Evolutionary conservation across 1,284 basidiomycete species (phyloP).

Genomic region (Austroboletus novae-zelandiae): DNA sequence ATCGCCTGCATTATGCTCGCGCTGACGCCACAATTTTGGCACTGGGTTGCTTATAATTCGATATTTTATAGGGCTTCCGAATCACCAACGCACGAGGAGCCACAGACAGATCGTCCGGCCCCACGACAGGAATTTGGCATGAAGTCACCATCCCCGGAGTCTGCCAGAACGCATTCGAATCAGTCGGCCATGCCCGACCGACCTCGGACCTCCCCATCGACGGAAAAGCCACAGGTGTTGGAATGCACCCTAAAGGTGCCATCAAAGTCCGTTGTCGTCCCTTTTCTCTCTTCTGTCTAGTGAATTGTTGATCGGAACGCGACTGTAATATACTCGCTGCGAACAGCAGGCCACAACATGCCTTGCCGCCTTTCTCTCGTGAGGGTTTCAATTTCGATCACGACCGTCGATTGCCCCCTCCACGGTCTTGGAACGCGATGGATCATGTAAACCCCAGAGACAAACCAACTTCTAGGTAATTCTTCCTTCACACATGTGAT

Average conservation of each 20-base stretch:
- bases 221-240: conserved; percentile 18
- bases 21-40: conserved; percentile 33
- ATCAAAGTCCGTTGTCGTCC: conserved; percentile 25
- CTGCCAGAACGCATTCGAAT: conserved; percentile 17
- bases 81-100: conserved; percentile 25
- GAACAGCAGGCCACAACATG: conserved; percentile 35
- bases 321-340: conserved; percentile 18
- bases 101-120: conserved; percentile 11
- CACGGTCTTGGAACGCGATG: conserved; percentile 30
- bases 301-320: conserved; percentile 28
- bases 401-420: conserved; percentile 34
- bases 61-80: conserved; percentile 30
- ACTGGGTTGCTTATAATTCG: conserved; percentile 20
- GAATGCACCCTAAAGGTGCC: conserved; percentile 24
- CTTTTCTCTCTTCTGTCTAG: conserved; percentile 5
- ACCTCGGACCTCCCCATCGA: conserved; percentile 19
- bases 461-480: conserved; percentile 27
- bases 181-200: conserved; percentile 18
- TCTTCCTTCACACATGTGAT: conserved; percentile 3
- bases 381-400: conserved; percentile 35
- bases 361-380: conserved; percentile 31
- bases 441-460: conserved; percentile 27
- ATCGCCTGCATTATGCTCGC: conserved; percentile 17
- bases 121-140: conserved; percentile 13
- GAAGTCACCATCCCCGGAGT: conserved; percentile 24